phyloP scores from a whole-genome alignment of 495 filamentous ascomycete species.

The Xylaria venustula region DNA sequence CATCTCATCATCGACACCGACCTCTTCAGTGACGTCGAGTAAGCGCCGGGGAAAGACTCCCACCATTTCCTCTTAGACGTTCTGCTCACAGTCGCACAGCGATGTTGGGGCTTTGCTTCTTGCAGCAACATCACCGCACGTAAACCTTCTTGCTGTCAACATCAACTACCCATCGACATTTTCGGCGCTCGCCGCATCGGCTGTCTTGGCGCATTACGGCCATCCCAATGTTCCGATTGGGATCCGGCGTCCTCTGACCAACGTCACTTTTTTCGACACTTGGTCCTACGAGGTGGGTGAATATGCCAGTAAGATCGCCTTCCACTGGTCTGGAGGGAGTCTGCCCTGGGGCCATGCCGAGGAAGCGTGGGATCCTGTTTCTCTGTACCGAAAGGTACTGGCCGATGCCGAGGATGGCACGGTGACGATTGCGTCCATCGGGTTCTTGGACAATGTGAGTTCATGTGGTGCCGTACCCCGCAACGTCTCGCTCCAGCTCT shows the following conservation, averaged over 20 bases:
- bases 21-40: conserved; percentile 45
- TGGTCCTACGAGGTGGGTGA: conserved; percentile 27
- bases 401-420: conserved; percentile 33
- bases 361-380: conserved; percentile 41
- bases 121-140: conserved; percentile 30
- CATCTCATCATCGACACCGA: conserved; percentile 43
- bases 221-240: conserved; percentile 37
- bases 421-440: conserved; percentile 45
- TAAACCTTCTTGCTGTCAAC: conserved; percentile 41
- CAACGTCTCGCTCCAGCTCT: background rate
- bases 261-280: conserved; percentile 43
- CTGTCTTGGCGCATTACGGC: conserved; percentile 43
- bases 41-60: background rate
- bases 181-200: conserved; percentile 41
- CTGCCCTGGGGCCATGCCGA: conserved; percentile 32
- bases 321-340: conserved; percentile 34
- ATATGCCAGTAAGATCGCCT: conserved; percentile 39
- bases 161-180: conserved; percentile 43
- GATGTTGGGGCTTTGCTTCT: conserved; percentile 38
- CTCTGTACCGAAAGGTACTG: conserved; percentile 41
- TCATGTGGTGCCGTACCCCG: background rate
- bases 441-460: conserved; percentile 40
- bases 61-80: background rate
- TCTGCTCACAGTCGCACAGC: conserved; percentile 11
- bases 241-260: conserved; percentile 35